phyloP scores from a whole-genome alignment of 108 stramenopile genomes.

The Nitzschia sp. region DNA sequence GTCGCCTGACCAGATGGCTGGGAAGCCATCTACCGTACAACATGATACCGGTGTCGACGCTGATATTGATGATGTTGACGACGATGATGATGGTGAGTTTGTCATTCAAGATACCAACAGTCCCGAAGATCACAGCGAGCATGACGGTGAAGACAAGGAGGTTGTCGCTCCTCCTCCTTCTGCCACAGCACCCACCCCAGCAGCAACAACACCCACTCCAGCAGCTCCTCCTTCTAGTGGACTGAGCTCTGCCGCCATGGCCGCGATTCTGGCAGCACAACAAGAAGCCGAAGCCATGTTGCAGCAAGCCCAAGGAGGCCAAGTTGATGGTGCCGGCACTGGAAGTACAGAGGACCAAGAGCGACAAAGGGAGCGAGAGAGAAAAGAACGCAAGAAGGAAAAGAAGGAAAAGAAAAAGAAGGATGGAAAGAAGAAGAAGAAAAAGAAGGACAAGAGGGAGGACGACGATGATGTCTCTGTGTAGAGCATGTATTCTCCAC shows the following conservation, averaged over 20 bases:
- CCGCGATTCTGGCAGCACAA: slow-evolving; percentile 53
- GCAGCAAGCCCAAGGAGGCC: slow-evolving; percentile 4
- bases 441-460: slow-evolving; percentile 28
- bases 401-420: slow-evolving; percentile 24
- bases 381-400: slow-evolving; percentile 19
- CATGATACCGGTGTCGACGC: not conserved
- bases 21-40: not conserved
- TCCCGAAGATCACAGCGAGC: not conserved
- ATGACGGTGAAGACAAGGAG: slow-evolving; percentile 1
- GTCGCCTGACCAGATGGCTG: not conserved
- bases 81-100: slow-evolving; percentile 29
- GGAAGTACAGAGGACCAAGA: slow-evolving; percentile 20
- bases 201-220: not conserved
- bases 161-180: not conserved
- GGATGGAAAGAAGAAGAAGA: slow-evolving; percentile 41
- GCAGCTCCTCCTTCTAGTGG: not conserved
- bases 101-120: not conserved
- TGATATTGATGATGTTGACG: slow-evolving; percentile 21
- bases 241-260: slow-evolving; percentile 47
- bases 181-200: not conserved
- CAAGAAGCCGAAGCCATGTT: slow-evolving; percentile 56
- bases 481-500: too few species aligned
- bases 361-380: slow-evolving; percentile 10
- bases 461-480: not conserved
- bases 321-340: slow-evolving; percentile 4